Conservation (phyloP, 495 filamentous ascomycete species). For the Clohesyomyces aquaticus region DNA sequence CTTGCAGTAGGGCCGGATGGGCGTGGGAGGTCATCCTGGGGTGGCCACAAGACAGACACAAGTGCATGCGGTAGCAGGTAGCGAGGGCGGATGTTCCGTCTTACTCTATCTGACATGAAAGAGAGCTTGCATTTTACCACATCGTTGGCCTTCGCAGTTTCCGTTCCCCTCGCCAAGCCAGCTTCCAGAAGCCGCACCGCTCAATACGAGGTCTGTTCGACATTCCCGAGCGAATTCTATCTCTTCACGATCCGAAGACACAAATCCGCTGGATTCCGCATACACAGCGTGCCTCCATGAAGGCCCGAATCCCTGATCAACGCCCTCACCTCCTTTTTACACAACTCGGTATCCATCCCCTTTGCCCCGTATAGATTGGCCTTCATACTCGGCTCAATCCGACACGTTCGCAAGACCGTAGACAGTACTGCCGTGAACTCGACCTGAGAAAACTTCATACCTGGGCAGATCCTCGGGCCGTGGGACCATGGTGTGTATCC, state of each 20-base stretch:
- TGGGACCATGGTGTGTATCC: constrained; percentile 27
- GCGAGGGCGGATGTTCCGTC: no score
- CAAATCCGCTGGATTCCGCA: constrained; percentile 17
- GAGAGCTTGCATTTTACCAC: no score
- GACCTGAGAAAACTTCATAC: constrained; percentile 39
- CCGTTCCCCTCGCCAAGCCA: background rate
- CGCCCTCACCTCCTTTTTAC: constrained; percentile 2
- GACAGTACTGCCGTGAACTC: constrained; percentile 31
- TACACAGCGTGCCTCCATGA: constrained; percentile 13
- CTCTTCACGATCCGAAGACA: constrained; percentile 3
- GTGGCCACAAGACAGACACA: background rate
- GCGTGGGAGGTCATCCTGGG: background rate
- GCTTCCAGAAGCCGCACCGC: no score
- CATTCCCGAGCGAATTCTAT: no score
- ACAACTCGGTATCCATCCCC: background rate
- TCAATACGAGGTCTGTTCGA: no score
- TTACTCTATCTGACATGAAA: no score
- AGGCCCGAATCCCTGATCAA: constrained; percentile 10
- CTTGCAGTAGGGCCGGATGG: background rate
- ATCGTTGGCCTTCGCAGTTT: no score
- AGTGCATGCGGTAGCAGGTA: background rate
- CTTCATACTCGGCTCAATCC: constrained; percentile 1
- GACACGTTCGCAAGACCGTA: constrained; percentile 2
- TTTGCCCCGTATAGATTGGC: background rate
- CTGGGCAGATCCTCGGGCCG: constrained; percentile 33